Evolutionary conservation across 2,329 filamentous ascomycete species (phyloP), one percentile per base, ranked within the genome.

Genomic region (Fusarium sublunatum): DNA sequence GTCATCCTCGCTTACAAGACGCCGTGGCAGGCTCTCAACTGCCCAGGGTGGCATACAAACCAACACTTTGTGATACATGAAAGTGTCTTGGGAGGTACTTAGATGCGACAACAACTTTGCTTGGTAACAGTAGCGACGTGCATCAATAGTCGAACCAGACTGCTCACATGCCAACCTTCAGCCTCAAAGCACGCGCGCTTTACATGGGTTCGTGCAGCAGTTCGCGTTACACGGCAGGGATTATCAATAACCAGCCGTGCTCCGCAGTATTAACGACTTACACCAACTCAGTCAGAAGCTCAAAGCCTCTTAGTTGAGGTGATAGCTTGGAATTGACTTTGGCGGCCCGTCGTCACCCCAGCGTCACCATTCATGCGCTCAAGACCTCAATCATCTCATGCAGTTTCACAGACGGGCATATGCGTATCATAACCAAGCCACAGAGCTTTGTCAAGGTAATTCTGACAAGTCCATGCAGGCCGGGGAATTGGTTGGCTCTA

Each of bases 101-200:
- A 36, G 26, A 29, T 41, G 43, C 15, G 22, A 53, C 11, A 29
- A 48, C 36, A 58, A 58, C 43, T 12, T 26, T 39, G 29, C 50
- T 25, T 48, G 42, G 31, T 46, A 35, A 50, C 54, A 58, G 31
- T 28, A 63, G 53, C 57, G 24, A 48, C 38, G 44, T 65, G 62
- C 58, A 55, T 65, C 57, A 65, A 65, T 65, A 65, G 48, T 58
- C 34, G 40, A 49, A 36, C 36, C 31, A 50, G 41, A 29, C 45
- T 58, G 55, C 40, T 64, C 55, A 64, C 49, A 61, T 64, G 44
- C 48, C 35, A 34, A 24, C 36, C 29, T 63, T 65, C 58, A 55
- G 48, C 62, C 57, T 62, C 62, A 51, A 45, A 36, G 28, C 36
- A 48, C 28, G 42, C 52, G 39, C 35, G 26, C 26, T 45, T 45